These are phyloP conservation scores for Brassica incana DNA, from an alignment of 345 rosid genomes.

Conservation along the genomic window DNA sequence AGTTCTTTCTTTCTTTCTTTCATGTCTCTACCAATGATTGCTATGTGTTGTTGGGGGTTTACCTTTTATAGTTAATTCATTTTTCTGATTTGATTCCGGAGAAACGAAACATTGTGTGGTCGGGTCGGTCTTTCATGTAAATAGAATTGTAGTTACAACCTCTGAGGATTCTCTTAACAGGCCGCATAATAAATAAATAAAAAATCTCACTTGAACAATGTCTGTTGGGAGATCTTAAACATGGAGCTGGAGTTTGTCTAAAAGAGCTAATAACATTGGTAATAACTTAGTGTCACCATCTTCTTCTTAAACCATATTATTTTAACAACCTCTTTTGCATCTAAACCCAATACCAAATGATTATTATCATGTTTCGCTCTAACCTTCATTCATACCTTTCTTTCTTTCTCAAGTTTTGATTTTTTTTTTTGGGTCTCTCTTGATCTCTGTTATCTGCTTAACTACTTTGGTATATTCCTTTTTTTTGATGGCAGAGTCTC, in stretches of 20 bases:
- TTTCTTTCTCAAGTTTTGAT: conserved; percentile 35
- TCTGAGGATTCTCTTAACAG: conserved; percentile 43
- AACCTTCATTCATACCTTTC: neutral
- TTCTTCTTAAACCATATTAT: too few relatives aligned
- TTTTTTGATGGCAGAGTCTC: conserved; percentile 48
- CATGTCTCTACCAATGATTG: neutral
- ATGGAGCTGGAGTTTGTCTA: too few relatives aligned
- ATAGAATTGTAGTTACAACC: conserved; percentile 32
- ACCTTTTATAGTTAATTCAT: neutral
- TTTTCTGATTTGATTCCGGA: neutral
- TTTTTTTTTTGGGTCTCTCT: neutral
- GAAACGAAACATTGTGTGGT: neutral
- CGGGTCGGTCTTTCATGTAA: too few relatives aligned
- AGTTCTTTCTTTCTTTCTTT: neutral
- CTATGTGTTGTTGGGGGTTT: neutral
- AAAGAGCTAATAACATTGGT: too few relatives aligned
- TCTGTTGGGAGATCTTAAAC: conserved; percentile 20
- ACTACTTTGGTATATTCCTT: conserved; percentile 44
- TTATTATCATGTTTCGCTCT: conserved; percentile 1
- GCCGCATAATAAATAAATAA: conserved; percentile 29
- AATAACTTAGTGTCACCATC: too few relatives aligned
- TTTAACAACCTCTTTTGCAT: conserved; percentile 4
- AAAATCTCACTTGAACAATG: conserved; percentile 29
- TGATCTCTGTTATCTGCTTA: conserved; percentile 41
- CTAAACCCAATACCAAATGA: conserved; percentile 20